phyloP scores from a whole-genome alignment of 2,329 filamentous ascomycete genomes.

The Penicillium sp. region DNA sequence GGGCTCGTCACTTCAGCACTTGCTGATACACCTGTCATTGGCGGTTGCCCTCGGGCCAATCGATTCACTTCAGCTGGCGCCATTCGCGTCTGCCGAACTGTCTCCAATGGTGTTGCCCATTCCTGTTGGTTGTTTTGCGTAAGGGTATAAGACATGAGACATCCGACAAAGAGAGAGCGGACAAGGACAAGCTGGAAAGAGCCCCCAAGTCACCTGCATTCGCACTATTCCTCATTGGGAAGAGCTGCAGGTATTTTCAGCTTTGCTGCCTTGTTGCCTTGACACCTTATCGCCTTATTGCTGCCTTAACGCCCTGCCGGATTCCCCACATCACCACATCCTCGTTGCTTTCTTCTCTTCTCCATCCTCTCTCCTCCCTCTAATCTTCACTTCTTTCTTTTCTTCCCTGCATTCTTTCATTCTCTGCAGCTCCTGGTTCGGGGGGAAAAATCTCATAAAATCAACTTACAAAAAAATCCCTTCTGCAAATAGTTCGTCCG shows the following conservation, averaged over 20 bases:
- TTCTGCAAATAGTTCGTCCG: constrained; percentile 27
- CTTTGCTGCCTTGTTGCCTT: neutral
- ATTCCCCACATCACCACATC: constrained; percentile 28
- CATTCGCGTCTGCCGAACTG: constrained; percentile 4
- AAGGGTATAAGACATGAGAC: neutral
- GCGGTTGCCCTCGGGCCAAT: constrained; percentile 5
- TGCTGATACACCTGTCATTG: constrained; percentile 17
- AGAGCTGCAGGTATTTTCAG: neutral
- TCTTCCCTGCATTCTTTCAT: constrained; percentile 35
- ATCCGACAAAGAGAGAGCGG: neutral
- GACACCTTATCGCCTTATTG: constrained; percentile 15
- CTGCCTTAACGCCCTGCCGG: neutral
- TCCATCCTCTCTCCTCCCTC: constrained; percentile 19
- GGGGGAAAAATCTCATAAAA: constrained; percentile 25
- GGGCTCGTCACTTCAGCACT: constrained; percentile 13
- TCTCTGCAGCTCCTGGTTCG: constrained; percentile 31
- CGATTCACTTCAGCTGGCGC: neutral
- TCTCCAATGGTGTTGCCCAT: no score
- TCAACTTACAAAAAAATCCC: constrained; percentile 13
- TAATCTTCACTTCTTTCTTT: constrained; percentile 35
- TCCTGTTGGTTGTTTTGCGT: neutral
- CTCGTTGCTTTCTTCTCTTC: constrained; percentile 26
- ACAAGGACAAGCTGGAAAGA: no score
- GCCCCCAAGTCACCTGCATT: neutral
- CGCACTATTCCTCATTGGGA: neutral